These are phyloP conservation scores for Pleurotus eryngii DNA, from an alignment of 768 basidiomycete genomes.

Conservation along the genomic window DNA sequence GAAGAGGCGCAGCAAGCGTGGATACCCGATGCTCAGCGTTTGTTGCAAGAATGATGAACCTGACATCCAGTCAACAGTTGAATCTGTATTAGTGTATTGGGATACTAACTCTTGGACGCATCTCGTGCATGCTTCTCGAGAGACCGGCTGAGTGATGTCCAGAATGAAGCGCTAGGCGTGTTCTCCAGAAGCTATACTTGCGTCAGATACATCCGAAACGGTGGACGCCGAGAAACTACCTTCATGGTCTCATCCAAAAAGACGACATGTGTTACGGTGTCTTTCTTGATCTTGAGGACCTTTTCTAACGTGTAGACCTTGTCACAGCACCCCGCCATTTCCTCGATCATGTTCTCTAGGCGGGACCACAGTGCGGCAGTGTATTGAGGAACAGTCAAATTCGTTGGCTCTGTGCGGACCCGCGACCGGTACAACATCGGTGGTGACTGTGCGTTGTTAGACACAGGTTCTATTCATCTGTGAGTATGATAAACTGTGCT, in stretches of 20 bases:
- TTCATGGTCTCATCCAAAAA: slow-evolving; percentile 96
- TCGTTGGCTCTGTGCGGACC: slow-evolving; percentile 88
- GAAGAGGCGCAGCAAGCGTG: slow-evolving; percentile 83
- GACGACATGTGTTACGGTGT: slow-evolving; percentile 66
- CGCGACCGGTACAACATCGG: slow-evolving; percentile 74
- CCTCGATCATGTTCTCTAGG: slow-evolving; percentile 79
- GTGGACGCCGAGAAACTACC: slow-evolving; percentile 34
- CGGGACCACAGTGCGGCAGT: slow-evolving; percentile 76
- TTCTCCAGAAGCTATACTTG: slow-evolving; percentile 70
- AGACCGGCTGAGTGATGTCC: slow-evolving; percentile 76
- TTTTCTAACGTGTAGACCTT: slow-evolving; percentile 97
- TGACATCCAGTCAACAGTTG: slow-evolving; percentile 25
- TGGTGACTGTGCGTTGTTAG: slow-evolving; percentile 30
- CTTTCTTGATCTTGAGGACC: slow-evolving; percentile 86
- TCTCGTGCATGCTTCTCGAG: slow-evolving; percentile 84
- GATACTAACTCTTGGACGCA: slow-evolving; percentile 62
- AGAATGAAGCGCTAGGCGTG: slow-evolving; percentile 89
- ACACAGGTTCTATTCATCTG: slow-evolving; percentile 19
- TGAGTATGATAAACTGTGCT: slow-evolving; percentile 2
- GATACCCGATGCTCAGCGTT: slow-evolving; percentile 82
- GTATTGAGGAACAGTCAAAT: slow-evolving; percentile 83
- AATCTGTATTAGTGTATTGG: not conserved
- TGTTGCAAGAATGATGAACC: slow-evolving; percentile 91
- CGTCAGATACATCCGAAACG: not conserved
- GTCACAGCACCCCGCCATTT: slow-evolving; percentile 87